Evolutionary conservation across 495 filamentous ascomycete species (phyloP).

Genomic region (Cryomyces antarcticus): DNA sequence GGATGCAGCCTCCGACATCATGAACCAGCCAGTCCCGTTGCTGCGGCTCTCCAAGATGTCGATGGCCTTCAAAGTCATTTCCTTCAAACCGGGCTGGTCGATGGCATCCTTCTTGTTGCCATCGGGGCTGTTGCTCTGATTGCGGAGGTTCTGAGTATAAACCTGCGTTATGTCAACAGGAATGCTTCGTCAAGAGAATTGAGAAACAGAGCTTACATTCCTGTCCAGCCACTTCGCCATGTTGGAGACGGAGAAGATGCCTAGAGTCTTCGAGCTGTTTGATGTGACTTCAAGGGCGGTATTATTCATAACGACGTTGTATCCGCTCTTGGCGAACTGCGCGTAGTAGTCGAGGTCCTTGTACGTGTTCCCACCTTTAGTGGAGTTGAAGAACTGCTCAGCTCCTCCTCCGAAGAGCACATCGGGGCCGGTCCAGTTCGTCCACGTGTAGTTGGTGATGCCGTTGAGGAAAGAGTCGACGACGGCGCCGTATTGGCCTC

Average conservation of each 20-base stretch:
- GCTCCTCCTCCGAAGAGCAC: conserved; percentile 56
- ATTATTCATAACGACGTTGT: conserved; percentile 44
- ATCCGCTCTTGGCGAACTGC: conserved; percentile 42
- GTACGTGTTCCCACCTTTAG: conserved; percentile 29
- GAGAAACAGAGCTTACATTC: conserved; percentile 11
- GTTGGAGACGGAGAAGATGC: conserved; percentile 45
- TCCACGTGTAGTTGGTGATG: conserved; percentile 42
- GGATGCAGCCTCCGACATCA: conserved; percentile 57
- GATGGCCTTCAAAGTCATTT: conserved; percentile 66
- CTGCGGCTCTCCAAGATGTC: conserved; percentile 44
- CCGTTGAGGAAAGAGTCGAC: conserved; percentile 27
- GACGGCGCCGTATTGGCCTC: conserved; percentile 39
- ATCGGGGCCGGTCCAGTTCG: conserved; percentile 41
- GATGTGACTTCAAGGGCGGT: conserved; percentile 32
- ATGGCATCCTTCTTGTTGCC: conserved; percentile 34
- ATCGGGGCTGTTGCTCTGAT: conserved; percentile 38
- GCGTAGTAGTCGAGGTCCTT: conserved; percentile 43
- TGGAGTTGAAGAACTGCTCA: conserved; percentile 37
- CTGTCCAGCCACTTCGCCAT: conserved; percentile 54
- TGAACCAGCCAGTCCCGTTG: conserved; percentile 47
- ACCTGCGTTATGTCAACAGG: conserved; percentile 20
- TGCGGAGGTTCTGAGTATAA: conserved; percentile 37
- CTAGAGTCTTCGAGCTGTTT: conserved; percentile 36
- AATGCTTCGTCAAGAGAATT: background rate
- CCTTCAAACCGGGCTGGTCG: conserved; percentile 52